Percentiles rank a stretch among this genome's conserved stretches.
Evolutionary conservation across 1,284 basidiomycete species (phyloP).

Genomic region (Moesziomyces aphidis): DNA sequence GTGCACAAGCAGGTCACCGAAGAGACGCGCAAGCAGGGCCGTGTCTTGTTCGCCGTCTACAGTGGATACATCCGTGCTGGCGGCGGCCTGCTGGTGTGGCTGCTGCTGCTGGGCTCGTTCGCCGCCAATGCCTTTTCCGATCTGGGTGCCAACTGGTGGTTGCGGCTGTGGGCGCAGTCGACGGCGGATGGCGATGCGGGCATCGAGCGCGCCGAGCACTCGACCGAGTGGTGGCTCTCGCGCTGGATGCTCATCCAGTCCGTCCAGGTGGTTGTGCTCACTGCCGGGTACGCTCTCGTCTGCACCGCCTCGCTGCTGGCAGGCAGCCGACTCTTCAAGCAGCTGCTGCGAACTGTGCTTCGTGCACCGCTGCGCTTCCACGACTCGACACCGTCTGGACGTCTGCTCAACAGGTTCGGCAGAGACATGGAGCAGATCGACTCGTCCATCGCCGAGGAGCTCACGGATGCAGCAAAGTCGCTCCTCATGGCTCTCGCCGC

Average conservation of each 20-base stretch:
- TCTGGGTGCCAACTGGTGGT: conserved; percentile 31
- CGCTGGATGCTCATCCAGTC: conserved; percentile 82
- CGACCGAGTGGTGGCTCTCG: conserved; percentile 68
- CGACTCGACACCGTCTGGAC: conserved; percentile 82
- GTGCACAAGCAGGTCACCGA: conserved; percentile 35
- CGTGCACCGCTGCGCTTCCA: conserved; percentile 81
- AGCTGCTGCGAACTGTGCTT: conserved; percentile 74
- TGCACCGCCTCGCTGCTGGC: conserved; percentile 74
- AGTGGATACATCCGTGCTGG: conserved; percentile 34
- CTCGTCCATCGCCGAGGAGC: conserved; percentile 72
- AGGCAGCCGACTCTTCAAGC: conserved; percentile 75
- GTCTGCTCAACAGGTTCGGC: conserved; percentile 82
- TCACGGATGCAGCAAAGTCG: conserved; percentile 59
- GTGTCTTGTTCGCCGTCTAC: conserved; percentile 38
- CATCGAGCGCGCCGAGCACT: conserved; percentile 2
- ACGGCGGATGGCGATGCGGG: neutral
- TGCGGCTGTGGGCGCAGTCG: conserved; percentile 24
- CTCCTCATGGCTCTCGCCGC: conserved; percentile 68
- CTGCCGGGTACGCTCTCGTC: conserved; percentile 75
- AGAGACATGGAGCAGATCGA: conserved; percentile 87
- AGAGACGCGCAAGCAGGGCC: conserved; percentile 30
- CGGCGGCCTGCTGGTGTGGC: conserved; percentile 32
- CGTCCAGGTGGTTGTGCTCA: conserved; percentile 74
- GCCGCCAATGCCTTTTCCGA: conserved; percentile 22
- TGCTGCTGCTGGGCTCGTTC: conserved; percentile 15